Percentiles rank a stretch among this genome's conserved stretches.
phyloP scores from a whole-genome alignment of 106 monocot genomes.

The Allium sativum region DNA sequence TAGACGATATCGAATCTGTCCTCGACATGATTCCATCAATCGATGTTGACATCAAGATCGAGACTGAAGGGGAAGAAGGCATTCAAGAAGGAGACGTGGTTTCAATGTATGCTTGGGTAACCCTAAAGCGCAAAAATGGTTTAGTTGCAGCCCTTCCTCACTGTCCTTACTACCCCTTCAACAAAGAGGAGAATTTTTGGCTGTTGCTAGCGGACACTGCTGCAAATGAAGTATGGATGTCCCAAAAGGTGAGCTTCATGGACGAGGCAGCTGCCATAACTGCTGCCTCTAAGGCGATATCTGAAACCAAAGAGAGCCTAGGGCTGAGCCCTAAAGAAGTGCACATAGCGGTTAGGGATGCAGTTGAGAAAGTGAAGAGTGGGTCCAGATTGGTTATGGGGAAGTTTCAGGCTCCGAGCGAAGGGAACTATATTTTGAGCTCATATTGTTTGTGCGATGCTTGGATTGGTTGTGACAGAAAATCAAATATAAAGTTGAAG shows the following conservation, averaged over 20 bases:
- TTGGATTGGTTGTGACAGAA: constrained; percentile 84
- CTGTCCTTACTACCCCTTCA: constrained; percentile 69
- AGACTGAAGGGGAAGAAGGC: constrained; percentile 94
- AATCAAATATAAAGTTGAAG: constrained; percentile 62
- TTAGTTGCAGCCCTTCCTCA: constrained; percentile 65
- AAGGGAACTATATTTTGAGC: constrained; percentile 67
- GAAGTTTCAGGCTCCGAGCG: constrained; percentile 77
- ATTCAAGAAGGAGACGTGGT: constrained; percentile 94
- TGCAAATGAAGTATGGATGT: constrained; percentile 84
- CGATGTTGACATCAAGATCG: constrained; percentile 60
- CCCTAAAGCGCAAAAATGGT: constrained; percentile 55
- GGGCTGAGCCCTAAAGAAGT: constrained; percentile 72
- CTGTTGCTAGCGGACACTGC: constrained; percentile 59
- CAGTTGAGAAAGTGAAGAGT: constrained; percentile 72
- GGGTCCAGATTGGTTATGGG: constrained; percentile 86
- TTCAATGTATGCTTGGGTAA: constrained; percentile 85
- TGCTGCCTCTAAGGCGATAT: constrained; percentile 72
- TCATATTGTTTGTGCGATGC: constrained; percentile 69
- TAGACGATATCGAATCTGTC: constrained; percentile 50
- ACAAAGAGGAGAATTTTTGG: constrained; percentile 94
- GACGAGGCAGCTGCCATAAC: constrained; percentile 66
- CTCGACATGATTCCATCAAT: constrained; percentile 80
- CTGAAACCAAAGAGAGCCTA: constrained; percentile 64
- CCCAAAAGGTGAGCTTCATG: constrained; percentile 89
- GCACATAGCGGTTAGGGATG: constrained; percentile 45